Conservation (phyloP, 2,329 filamentous ascomycete genomes). For the Colletotrichum trifolii region DNA sequence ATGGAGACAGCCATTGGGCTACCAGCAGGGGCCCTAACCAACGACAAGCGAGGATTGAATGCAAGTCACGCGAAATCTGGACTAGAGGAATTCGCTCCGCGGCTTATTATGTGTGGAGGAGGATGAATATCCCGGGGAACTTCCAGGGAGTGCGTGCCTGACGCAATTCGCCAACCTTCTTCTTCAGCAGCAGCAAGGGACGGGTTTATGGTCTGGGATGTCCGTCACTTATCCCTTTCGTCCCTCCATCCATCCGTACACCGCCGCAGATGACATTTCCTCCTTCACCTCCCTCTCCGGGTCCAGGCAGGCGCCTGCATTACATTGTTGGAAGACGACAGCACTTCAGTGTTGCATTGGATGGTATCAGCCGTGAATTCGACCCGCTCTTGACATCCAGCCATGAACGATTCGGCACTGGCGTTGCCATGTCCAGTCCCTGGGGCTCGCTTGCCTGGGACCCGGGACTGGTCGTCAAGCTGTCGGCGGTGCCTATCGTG, state of each 20-base stretch:
- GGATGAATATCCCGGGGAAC: slow-evolving; percentile 26
- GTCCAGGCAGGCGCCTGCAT: no score
- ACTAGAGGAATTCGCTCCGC: not conserved
- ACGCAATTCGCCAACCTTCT: not conserved
- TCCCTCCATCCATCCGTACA: not conserved
- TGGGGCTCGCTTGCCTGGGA: slow-evolving; percentile 1
- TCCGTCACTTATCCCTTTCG: not conserved
- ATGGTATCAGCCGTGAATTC: slow-evolving; percentile 16
- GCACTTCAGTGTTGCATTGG: slow-evolving; percentile 5
- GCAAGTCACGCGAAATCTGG: slow-evolving; percentile 14
- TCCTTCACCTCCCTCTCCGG: no score
- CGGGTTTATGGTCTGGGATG: no score
- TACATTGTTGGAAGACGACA: not conserved
- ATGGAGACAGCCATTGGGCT: not conserved
- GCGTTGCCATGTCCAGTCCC: not conserved
- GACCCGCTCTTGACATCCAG: not conserved
- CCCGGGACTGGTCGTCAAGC: slow-evolving; percentile 17
- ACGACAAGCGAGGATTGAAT: not conserved
- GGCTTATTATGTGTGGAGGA: slow-evolving; percentile 18
- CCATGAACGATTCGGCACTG: not conserved
- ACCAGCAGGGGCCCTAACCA: not conserved
- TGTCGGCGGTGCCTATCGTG: slow-evolving; percentile 8
- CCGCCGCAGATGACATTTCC: no score
- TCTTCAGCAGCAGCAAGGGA: not conserved
- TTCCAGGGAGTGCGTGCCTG: slow-evolving; percentile 10